A percentile compares a stretch with the other conserved stretches of the same genome.
These are phyloP conservation scores for Candida sp. DNA, from an alignment of 1,139 yeast genomes.

Conservation along the genomic window DNA sequence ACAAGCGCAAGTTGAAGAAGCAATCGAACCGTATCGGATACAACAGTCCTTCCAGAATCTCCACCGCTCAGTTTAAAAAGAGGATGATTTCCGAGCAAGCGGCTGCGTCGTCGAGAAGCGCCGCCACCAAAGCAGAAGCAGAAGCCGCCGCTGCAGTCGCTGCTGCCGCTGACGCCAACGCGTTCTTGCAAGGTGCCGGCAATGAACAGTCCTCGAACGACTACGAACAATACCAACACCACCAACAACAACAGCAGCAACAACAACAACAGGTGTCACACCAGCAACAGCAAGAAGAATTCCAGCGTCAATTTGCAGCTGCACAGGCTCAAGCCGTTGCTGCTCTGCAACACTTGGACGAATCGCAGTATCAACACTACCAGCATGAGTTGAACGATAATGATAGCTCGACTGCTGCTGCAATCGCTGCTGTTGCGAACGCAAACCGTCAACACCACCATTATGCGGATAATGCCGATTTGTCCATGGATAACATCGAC, in stretches of 20 bases:
- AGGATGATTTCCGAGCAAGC: constrained; percentile 15
- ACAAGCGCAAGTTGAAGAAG: constrained; percentile 55
- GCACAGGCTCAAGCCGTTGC: constrained; percentile 39
- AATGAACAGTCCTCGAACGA: constrained; percentile 13
- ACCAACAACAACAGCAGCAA: constrained; percentile 9
- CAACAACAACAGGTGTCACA: constrained; percentile 25
- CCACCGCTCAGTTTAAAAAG: constrained; percentile 17
- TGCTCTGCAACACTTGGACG: constrained; percentile 32
- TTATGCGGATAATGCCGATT: constrained; percentile 34
- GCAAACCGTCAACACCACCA: constrained; percentile 31
- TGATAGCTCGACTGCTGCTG: constrained; percentile 42
- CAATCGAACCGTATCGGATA: constrained; percentile 30
- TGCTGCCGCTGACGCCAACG: constrained; percentile 26
- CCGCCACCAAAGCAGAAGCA: too few relatives aligned
- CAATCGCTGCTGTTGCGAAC: constrained; percentile 48
- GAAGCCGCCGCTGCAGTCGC: too few relatives aligned
- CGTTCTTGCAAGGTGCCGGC: constrained; percentile 35
- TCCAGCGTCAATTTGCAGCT: constrained; percentile 37
- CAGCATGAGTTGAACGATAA: constrained; percentile 21
- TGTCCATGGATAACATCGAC: constrained; percentile 53
- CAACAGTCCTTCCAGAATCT: constrained; percentile 23
- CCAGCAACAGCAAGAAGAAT: constrained; percentile 41
- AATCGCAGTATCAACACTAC: constrained; percentile 36
- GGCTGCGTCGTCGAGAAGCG: too few relatives aligned
- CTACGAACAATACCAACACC: constrained; percentile 9